Evolutionary conservation across 1,139 yeast genomes (phyloP).

Genomic region (Suhomyces yuchorum): DNA sequence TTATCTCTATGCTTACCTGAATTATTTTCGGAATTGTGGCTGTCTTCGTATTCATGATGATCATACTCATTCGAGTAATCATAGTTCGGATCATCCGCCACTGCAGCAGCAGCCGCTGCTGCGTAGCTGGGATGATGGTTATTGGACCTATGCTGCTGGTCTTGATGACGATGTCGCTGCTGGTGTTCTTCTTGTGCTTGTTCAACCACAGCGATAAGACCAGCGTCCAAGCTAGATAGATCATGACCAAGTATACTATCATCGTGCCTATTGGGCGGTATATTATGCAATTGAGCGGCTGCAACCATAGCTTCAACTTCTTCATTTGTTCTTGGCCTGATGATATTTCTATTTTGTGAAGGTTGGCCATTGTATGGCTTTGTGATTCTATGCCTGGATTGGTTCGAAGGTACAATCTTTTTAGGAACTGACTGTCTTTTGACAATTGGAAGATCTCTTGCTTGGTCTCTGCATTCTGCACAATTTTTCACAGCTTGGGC

Average conservation of each 20-base stretch:
- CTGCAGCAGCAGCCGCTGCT: conserved; percentile 48
- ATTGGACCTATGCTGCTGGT: conserved; percentile 14
- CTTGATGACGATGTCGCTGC: conserved; percentile 20
- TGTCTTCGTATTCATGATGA: conserved; percentile 19
- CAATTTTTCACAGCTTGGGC: conserved; percentile 79
- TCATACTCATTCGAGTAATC: conserved; percentile 28
- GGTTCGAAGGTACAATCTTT: conserved; percentile 20
- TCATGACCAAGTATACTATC: conserved; percentile 39
- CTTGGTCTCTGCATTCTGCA: conserved; percentile 61
- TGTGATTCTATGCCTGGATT: conserved; percentile 21
- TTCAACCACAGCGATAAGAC: conserved; percentile 68
- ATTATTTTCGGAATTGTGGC: neutral
- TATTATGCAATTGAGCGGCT: conserved; percentile 36
- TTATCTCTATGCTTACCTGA: conserved; percentile 14
- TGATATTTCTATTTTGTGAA: conserved; percentile 26
- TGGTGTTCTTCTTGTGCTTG: conserved; percentile 54
- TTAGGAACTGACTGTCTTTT: conserved; percentile 29
- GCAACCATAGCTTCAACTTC: conserved; percentile 42
- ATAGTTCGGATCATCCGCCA: conserved; percentile 25
- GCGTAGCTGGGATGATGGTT: conserved; percentile 34
- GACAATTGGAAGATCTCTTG: conserved; percentile 34
- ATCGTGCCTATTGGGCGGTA: conserved; percentile 34
- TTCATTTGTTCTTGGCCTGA: conserved; percentile 27
- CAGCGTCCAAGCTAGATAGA: conserved; percentile 49
- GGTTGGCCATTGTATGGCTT: conserved; percentile 11